Percentiles rank a stretch among this genome's conserved stretches.
These are phyloP conservation scores for Polyrhizophydium stewartii DNA, from an alignment of 371 early-diverging fungal species.

Conservation along the genomic window DNA sequence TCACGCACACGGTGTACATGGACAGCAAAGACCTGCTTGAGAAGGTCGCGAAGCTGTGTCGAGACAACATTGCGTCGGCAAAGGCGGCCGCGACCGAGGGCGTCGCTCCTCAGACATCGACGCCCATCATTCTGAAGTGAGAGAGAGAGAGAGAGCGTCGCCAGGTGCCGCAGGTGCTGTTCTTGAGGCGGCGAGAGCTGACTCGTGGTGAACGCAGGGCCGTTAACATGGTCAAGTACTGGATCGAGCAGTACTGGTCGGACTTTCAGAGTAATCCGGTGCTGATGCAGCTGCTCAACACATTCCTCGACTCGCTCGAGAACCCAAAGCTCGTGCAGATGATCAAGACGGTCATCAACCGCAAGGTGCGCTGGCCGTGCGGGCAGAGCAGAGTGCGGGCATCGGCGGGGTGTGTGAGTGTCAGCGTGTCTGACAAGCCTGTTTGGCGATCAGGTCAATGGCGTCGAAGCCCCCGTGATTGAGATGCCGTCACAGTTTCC, in stretches of 20 bases:
- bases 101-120: not conserved
- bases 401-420: too few species aligned
- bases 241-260: constrained; percentile 52
- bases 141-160: not conserved
- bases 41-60: constrained; percentile 16
- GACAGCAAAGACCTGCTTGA: constrained; percentile 28
- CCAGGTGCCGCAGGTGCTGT: too few species aligned
- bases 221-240: constrained; percentile 40
- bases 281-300: constrained; percentile 24
- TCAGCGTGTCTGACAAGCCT: too few species aligned
- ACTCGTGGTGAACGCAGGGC: constrained; percentile 14
- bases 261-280: constrained; percentile 40
- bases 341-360: constrained; percentile 18
- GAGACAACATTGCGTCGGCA: constrained; percentile 12
- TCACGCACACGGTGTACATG: constrained; percentile 42
- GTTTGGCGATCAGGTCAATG: not conserved
- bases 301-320: constrained; percentile 28
- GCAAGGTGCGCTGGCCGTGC: constrained; percentile 27
- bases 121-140: constrained; percentile 6
- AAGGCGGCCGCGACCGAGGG: constrained; percentile 2
- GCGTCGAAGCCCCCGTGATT: constrained; percentile 2
- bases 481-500: constrained; percentile 21
- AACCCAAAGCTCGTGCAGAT: constrained; percentile 29
- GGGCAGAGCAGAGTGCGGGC: too few species aligned
- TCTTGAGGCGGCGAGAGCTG: too few species aligned